phyloP scores from a whole-genome alignment of 768 basidiomycete species.

The Sistotremastrum niveocremeum region DNA sequence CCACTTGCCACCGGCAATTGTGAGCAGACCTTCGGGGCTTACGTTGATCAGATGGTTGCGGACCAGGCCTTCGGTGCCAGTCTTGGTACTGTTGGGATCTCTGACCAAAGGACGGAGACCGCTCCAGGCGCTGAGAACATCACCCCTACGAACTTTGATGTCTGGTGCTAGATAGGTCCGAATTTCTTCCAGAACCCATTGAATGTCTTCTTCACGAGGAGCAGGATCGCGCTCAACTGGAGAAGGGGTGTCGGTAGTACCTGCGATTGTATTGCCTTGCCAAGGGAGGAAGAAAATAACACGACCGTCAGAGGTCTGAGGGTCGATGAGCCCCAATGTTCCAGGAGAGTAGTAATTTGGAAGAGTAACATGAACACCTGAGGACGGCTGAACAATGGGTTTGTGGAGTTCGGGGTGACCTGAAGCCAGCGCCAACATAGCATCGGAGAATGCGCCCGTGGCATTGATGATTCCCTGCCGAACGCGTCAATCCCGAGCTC shows the following conservation, averaged over 20 bases:
- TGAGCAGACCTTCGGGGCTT: conserved; percentile 67
- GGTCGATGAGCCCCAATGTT: conserved; percentile 91
- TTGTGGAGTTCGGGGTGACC: conserved; percentile 35
- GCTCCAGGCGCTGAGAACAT: conserved; percentile 92
- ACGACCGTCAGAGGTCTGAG: conserved; percentile 87
- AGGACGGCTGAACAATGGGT: conserved; percentile 84
- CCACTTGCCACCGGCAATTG: conserved; percentile 98
- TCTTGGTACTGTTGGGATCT: conserved; percentile 36
- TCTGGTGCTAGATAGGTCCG: conserved; percentile 79
- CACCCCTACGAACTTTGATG: conserved; percentile 86
- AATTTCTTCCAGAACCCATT: conserved; percentile 93
- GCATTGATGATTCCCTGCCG: conserved; percentile 87
- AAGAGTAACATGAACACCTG: conserved; percentile 91
- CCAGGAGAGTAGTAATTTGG: conserved; percentile 95
- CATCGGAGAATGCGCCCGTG: conserved; percentile 88
- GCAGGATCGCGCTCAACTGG: conserved; percentile 59
- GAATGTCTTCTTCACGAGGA: conserved; percentile 86
- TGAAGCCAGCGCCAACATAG: conserved; percentile 70
- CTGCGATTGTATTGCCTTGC: conserved; percentile 96
- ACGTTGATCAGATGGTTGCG: conserved; percentile 89
- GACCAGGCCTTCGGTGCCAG: conserved; percentile 73
- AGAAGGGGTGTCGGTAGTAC: conserved; percentile 84
- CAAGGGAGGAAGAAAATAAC: conserved; percentile 99
- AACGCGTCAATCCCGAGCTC: neutral
- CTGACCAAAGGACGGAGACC: conserved; percentile 84